Base-by-base conservation (phyloP, 1,284 basidiomycete genomes). In the Trichosporon sp. region DNA sequence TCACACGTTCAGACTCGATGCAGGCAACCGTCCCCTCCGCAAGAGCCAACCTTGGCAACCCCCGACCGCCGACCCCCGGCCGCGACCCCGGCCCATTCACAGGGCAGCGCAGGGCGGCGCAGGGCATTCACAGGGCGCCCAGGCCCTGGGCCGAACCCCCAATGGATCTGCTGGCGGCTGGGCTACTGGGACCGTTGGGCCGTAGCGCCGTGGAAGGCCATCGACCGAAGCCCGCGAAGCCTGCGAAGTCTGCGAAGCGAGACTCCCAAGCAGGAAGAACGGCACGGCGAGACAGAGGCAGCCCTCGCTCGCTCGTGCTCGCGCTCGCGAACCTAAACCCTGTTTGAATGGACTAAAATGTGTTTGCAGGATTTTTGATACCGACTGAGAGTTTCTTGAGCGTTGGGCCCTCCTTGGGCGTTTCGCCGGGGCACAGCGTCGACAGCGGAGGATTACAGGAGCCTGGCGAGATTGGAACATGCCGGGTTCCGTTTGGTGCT, bases 241-340 rank as follows among this genome's bases (percentile, higher is more conserved):
- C 21, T 11, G 47, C 47, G 47, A 25, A 51, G 23, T 21, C 47
- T 21, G 47, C 18, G 12, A 13, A n/a, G 38, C 38, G 8, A 7
- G 47, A n/a, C n/a, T 51, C 47, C 47, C 47, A 51, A 23, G 47
- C 47, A 51, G 23, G 29, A 15, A 29, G 29, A 12, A n/a, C 29
- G 31, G 13, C 15, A 60, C 56, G 29, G 56, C 56, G 56, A 60
- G 56, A 60, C 56, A 31, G 18, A n/a, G n/a, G n/a, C n/a, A n/a
- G n/a, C n/a, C n/a, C n/a, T n/a, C n/a, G n/a, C n/a, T n/a, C n/a
- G n/a, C n/a, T n/a, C n/a, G n/a, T 15, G 27, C 27, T 13, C 6
- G 53, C 27, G 29, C 29, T 15, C n/a, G 53, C 29, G 53, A 60
- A 60, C 56, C 56, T 60, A 60, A 60, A 60, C 56, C 56, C 56